Evolutionary conservation across 2,329 filamentous ascomycete species (phyloP), one percentile per base, ranked within the genome.

Genomic region (Talaromyces sp.): DNA sequence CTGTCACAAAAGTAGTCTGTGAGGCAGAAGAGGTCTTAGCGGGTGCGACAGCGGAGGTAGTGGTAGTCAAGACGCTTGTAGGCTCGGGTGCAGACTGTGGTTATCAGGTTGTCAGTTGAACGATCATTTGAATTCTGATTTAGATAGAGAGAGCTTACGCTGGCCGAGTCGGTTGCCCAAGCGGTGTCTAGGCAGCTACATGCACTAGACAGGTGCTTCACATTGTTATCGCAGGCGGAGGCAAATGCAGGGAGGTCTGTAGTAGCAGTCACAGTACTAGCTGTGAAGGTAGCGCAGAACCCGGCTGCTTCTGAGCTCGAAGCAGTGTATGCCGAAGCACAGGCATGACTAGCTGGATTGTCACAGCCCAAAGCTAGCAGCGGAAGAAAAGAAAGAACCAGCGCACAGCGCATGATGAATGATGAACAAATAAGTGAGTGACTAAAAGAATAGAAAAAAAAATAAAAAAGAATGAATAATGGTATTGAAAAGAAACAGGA

Each of bases 251-350:
- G 61, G 9, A 64, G 52, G 13, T 49, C 58, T 3, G 63, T 64
- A 17, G 63, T 61, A 7, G 52, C 61, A 5, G 61, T 62, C 51
- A 62, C 60, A 8, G 49, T 37, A 30, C 60, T 60, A 19, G 55
- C 58, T 20, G 63, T 65, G 48, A 65, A 65, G 17, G 61, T 64
- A 24, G 61, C 58, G 40, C 63, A 65, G 48, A 65, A 65, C 11
- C 40, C 60, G 6, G 58, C 54, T 19, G 63, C 63, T 5, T 49
- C 61, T 9, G 55, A 51, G 17, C 56, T 56, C 2, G 63, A 65
- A 29, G 60, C 61, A 20, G 61, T 63, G 33, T 57, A 65, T 22
- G 58, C 54, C 4, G 61, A 58, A 41, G 63, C 57, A 54, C 63
- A 64, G 4, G 60, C 55, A 55, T 64, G 60, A 22, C 22, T 55